Conservation (phyloP, 768 basidiomycete genomes). For the Suillus fuscotomentosus region DNA sequence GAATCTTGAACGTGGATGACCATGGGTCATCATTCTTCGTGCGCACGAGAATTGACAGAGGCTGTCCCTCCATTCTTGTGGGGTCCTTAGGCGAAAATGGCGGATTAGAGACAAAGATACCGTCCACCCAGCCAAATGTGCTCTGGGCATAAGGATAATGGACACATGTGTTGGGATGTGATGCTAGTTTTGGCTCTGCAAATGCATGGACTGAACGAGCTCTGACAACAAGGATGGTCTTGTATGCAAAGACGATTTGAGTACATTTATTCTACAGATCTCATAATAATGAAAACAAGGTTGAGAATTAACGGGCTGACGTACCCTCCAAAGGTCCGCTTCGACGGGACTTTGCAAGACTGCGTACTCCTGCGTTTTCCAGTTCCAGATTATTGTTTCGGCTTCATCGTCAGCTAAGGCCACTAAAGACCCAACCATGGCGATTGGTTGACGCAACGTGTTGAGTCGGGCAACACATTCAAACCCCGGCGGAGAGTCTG, state of each 20-base stretch:
- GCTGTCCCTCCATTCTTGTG: neutral
- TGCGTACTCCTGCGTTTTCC: conserved; percentile 47
- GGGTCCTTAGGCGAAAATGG: conserved; percentile 1
- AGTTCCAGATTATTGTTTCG: conserved; percentile 55
- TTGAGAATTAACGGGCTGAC: neutral
- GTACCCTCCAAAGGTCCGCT: conserved; percentile 32
- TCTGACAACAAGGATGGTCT: conserved; percentile 54
- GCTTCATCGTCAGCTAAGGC: conserved; percentile 53
- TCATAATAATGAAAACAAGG: conserved; percentile 6
- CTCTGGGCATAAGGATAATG: conserved; percentile 41
- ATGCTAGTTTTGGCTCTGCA: conserved; percentile 40
- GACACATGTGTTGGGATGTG: conserved; percentile 14
- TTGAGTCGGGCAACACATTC: conserved; percentile 32
- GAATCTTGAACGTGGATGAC: conserved; percentile 47
- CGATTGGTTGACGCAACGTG: conserved; percentile 45
- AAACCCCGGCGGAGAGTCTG: conserved; percentile 22
- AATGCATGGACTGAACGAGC: conserved; percentile 61
- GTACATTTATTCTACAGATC: conserved; percentile 45
- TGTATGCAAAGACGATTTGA: conserved; percentile 47
- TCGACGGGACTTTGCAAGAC: conserved; percentile 39
- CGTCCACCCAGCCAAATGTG: conserved; percentile 71
- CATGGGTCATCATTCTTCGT: conserved; percentile 62
- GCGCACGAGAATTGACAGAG: conserved; percentile 49
- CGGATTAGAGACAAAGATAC: conserved; percentile 40
- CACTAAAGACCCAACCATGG: conserved; percentile 49